A percentile compares a stretch with the other conserved stretches of the same genome.
These are phyloP conservation scores for Camellia granthamiana DNA, from an alignment of 148 eudicot genomes.

Conservation along the genomic window DNA sequence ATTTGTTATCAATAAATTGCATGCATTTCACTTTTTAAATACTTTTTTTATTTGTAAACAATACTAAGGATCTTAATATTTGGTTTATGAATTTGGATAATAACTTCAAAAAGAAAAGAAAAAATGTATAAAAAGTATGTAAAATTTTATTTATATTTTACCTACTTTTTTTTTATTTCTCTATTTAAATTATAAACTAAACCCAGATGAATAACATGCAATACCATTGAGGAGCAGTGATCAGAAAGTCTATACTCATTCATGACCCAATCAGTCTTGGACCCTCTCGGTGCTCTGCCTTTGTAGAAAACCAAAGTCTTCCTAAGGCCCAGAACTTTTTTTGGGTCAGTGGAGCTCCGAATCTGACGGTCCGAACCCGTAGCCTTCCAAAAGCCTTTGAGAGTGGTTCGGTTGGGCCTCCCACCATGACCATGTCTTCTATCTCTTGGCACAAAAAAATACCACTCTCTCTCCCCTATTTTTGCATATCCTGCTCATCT, in stretches of 20 bases:
- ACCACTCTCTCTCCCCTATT: constrained; percentile 11
- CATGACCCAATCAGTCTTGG: constrained; percentile 8
- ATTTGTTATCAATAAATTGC: no score
- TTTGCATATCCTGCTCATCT: constrained; percentile 3
- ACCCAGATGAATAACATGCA: no score
- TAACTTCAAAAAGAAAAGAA: no score
- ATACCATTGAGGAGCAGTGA: background rate
- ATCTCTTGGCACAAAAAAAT: constrained; percentile 7
- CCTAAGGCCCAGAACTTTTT: background rate
- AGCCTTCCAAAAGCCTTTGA: background rate
- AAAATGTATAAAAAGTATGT: no score
- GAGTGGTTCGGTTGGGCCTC: background rate
- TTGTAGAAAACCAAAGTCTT: constrained; percentile 7
- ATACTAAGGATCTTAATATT: no score
- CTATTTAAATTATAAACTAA: no score
- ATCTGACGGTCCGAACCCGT: background rate
- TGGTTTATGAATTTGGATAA: no score
- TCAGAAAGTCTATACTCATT: constrained; percentile 6
- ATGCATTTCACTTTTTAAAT: no score
- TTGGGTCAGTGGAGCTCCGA: background rate
- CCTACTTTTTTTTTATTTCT: no score
- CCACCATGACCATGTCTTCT: constrained; percentile 5
- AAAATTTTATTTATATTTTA: no score
- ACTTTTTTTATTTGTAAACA: no score
- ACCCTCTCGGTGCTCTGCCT: background rate